phyloP scores from a whole-genome alignment of 192 early-diverging fungal genomes.

The Coemansia guatemalensis region DNA sequence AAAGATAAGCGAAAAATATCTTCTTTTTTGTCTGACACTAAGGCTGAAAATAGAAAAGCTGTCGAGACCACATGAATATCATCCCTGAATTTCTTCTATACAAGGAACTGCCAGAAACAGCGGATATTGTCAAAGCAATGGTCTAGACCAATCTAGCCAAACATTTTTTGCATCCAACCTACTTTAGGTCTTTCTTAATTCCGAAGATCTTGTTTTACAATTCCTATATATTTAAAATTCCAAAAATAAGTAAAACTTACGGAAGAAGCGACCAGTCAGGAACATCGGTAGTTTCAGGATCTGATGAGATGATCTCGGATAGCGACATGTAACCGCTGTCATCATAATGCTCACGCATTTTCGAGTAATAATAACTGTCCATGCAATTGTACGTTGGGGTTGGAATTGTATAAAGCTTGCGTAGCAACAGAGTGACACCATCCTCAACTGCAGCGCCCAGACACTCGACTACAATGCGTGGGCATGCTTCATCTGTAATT shows the following conservation, averaged over 20 bases:
- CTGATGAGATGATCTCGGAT: slow-evolving; percentile 28
- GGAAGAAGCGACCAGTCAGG: slow-evolving; percentile 17
- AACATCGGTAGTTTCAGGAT: slow-evolving; percentile 35
- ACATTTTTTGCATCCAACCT: too few species aligned
- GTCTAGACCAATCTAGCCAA: too few species aligned
- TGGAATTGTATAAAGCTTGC: slow-evolving; percentile 11
- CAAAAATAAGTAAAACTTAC: background rate
- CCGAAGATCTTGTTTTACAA: too few species aligned
- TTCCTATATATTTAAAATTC: background rate
- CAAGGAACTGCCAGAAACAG: too few species aligned
- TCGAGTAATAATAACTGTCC: slow-evolving; percentile 9
- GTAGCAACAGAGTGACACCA: slow-evolving; percentile 32
- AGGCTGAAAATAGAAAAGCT: too few species aligned
- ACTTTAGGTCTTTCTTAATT: too few species aligned
- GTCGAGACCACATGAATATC: too few species aligned
- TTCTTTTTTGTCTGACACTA: too few species aligned
- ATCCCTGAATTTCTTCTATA: too few species aligned
- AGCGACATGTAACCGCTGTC: slow-evolving; percentile 32
- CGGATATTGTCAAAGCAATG: too few species aligned
- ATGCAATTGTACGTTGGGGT: slow-evolving; percentile 22
- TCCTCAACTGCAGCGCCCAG: slow-evolving; percentile 37
- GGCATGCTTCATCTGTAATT: slow-evolving; percentile 18
- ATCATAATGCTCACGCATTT: slow-evolving; percentile 9
- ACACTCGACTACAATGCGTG: slow-evolving; percentile 27
- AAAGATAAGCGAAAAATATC: too few species aligned